Evolutionary conservation across 176 grass and related monocot species (phyloP).

Genomic region (Cenchrus purpureus): DNA sequence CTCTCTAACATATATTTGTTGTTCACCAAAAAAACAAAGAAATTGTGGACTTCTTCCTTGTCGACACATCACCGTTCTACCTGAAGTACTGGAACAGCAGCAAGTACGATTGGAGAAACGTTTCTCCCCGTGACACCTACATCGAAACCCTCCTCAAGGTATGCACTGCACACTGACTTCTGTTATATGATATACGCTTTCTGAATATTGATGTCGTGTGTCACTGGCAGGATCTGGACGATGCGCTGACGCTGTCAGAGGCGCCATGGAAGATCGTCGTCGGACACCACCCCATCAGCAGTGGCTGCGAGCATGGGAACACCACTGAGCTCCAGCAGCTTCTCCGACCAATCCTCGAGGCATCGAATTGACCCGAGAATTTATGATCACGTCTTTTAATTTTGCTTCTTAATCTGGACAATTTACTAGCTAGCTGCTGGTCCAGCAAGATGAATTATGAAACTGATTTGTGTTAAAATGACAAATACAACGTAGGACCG

Average conservation of each 20-base stretch:
- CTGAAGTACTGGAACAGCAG: constrained; percentile 78
- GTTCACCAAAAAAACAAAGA: not conserved
- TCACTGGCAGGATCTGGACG: constrained; percentile 50
- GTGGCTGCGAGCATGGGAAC: constrained; percentile 88
- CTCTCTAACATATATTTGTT: too few relatives aligned
- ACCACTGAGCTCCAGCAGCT: constrained; percentile 64
- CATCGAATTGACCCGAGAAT: not conserved
- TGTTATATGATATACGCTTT: not conserved
- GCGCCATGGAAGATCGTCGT: constrained; percentile 94
- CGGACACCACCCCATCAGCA: constrained; percentile 88
- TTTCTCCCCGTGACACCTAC: constrained; percentile 76
- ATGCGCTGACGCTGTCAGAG: constrained; percentile 53
- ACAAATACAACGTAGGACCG: constrained; percentile 34
- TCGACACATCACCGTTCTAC: constrained; percentile 81
- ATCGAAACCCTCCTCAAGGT: constrained; percentile 58
- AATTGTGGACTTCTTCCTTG: constrained; percentile 78
- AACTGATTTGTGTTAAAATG: too few relatives aligned
- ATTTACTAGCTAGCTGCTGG: not conserved
- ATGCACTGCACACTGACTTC: not conserved
- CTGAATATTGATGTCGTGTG: too few relatives aligned
- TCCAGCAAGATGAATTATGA: not conserved
- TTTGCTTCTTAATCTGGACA: not conserved
- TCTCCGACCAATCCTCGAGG: constrained; percentile 80
- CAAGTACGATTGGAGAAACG: constrained; percentile 82
- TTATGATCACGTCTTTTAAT: not conserved